phyloP scores from a whole-genome alignment of 2,329 filamentous ascomycete genomes.

The Amphichorda felina region DNA sequence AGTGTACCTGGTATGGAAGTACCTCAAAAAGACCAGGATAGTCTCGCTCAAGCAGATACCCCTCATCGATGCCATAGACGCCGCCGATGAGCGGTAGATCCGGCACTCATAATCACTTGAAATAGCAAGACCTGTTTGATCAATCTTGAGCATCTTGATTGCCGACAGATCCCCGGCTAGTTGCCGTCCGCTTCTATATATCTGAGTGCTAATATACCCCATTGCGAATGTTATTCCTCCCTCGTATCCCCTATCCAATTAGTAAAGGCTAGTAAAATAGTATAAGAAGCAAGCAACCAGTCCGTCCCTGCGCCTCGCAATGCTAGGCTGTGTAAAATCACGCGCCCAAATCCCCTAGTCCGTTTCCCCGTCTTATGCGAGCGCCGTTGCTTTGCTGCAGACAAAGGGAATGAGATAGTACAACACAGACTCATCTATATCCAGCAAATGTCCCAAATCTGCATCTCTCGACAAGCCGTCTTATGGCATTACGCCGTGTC shows the following conservation, averaged over 20 bases:
- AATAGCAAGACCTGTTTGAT: neutral
- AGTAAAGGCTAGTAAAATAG: no score
- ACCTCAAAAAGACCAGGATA: conserved; percentile 48
- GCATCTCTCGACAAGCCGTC: no score
- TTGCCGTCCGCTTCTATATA: no score
- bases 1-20: conserved; percentile 53
- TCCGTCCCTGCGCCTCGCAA: no score
- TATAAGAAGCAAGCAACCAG: no score
- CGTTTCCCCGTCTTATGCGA: neutral
- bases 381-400: neutral
- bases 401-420: neutral
- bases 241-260: no score
- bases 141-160: no score
- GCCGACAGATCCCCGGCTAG: no score
- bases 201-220: no score
- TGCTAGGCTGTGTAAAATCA: neutral
- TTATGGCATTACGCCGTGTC: conserved; percentile 24
- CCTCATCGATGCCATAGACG: conserved; percentile 36
- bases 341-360: neutral
- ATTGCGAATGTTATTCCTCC: no score
- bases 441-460: neutral
- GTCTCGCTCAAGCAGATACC: conserved; percentile 38
- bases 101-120: neutral
- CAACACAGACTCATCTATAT: neutral
- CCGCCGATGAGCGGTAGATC: conserved; percentile 19